Evolutionary conservation across 768 basidiomycete species (phyloP), one percentile per base, ranked within the genome.

Genomic region (Suillus sp.): DNA sequence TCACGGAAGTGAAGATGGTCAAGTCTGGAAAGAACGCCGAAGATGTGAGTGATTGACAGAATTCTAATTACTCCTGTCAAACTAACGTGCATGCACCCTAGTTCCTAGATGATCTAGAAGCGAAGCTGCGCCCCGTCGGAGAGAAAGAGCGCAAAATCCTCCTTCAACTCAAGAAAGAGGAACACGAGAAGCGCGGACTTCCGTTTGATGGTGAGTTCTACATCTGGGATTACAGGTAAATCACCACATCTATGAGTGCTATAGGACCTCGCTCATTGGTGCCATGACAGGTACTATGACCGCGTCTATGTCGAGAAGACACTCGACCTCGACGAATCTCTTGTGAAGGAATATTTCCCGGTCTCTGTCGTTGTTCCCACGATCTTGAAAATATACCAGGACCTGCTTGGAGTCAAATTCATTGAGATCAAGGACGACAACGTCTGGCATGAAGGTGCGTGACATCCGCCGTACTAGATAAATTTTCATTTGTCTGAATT

Each of bases 301-400:
- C 68, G 74, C 37, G 65, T 75, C 50, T 91, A 79, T 69, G 78
- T 89, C 60, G 90, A 94, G 74, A 79, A 83, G 68, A 81, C 82
- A 25, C 79, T 95, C 32, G 79, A 82, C 40, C 81, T 93, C 38
- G 92, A 95, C 65, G 91, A 94, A 67, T 83, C 84, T 65, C 78
- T 88, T 14, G 86, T 95, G 66, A 94, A 95, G 75, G 90, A 95
- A 72, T 93, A 94, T 74, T 95, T 96, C 83, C 92, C 93, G 0
- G 94, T 95, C 3, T 80, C 86, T 2, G 84, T 88, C 20, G 92
- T 96, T 48, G 90, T 96, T 13, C 90, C 92, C 7, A 81, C 89
- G 4, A 92, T 96, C 68, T 80, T 96, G 54, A 79, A 84, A 16
- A 92, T 95, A 70, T 96, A 95, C 74, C 91, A 94, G 74, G 86